phyloP scores from a whole-genome alignment of 192 early-diverging fungal species.

The Chytriomyces hyalinus region DNA sequence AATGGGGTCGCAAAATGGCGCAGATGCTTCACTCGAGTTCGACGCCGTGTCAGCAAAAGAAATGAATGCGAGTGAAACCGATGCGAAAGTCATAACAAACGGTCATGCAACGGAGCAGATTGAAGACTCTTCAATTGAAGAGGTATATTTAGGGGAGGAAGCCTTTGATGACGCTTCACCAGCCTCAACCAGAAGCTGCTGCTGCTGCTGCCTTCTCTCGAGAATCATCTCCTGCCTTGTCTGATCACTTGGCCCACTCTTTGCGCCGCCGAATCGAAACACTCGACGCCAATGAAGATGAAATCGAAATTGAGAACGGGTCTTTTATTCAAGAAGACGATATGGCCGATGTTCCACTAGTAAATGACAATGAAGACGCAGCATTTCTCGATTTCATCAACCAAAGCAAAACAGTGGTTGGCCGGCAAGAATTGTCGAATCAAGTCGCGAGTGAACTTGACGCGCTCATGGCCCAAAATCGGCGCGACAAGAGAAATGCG shows the following conservation, averaged over 20 bases:
- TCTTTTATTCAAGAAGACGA: slow-evolving; percentile 14
- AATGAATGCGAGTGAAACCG: too few relatives aligned
- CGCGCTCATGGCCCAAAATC: slow-evolving; percentile 52
- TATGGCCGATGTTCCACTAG: slow-evolving; percentile 4
- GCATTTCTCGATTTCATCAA: slow-evolving; percentile 18
- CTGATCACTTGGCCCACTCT: slow-evolving; percentile 19
- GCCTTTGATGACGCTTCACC: too few relatives aligned
- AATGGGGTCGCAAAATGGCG: too few relatives aligned
- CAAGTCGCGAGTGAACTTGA: slow-evolving; percentile 22
- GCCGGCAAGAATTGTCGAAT: not conserved
- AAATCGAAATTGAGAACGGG: not conserved
- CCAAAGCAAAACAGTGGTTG: not conserved
- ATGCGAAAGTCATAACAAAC: too few relatives aligned
- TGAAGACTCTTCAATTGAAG: too few relatives aligned
- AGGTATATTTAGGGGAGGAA: too few relatives aligned
- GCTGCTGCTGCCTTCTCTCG: too few relatives aligned
- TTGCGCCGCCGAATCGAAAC: not conserved
- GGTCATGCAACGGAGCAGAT: too few relatives aligned
- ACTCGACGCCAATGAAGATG: not conserved
- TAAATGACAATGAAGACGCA: slow-evolving; percentile 1
- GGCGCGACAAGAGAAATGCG: slow-evolving; percentile 62
- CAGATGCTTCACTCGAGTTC: too few relatives aligned
- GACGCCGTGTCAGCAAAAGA: too few relatives aligned
- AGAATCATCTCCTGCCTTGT: not conserved
- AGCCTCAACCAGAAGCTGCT: too few relatives aligned